phyloP scores from a whole-genome alignment of 2,329 filamentous ascomycete species.

The Nemania sp. region DNA sequence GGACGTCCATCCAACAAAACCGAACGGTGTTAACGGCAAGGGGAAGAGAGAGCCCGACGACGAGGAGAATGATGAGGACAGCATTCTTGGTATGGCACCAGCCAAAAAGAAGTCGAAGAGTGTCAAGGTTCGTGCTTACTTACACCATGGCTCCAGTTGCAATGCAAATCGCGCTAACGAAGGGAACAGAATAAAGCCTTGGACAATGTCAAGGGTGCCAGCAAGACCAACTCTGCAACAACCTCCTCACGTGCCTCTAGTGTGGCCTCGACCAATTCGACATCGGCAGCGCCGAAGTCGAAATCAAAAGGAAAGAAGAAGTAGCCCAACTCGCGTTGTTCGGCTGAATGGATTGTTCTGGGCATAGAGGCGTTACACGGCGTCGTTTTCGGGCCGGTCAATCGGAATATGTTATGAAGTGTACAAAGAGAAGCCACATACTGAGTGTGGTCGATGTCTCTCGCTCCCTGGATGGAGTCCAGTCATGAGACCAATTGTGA shows the following conservation, averaged over 20 bases:
- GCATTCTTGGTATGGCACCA: conserved; percentile 78
- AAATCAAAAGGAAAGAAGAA: conserved; percentile 61
- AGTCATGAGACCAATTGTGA: neutral
- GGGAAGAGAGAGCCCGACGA: conserved; percentile 77
- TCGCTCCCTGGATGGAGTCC: conserved; percentile 1
- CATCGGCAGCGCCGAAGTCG: conserved; percentile 45
- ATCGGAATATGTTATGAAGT: conserved; percentile 11
- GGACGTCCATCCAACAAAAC: conserved; percentile 57
- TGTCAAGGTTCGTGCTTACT: conserved; percentile 69
- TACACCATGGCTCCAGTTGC: conserved; percentile 1
- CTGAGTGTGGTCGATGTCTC: neutral
- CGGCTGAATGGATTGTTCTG: conserved; percentile 6
- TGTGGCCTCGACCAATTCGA: conserved; percentile 75
- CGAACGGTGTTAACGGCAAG: conserved; percentile 68
- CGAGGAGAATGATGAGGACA: conserved; percentile 83
- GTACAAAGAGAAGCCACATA: conserved; percentile 14
- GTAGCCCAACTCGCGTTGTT: conserved; percentile 32
- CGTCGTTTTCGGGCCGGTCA: conserved; percentile 3
- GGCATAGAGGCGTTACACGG: conserved; percentile 24
- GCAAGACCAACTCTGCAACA: conserved; percentile 75
- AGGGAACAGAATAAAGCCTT: conserved; percentile 81
- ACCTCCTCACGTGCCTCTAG: conserved; percentile 86
- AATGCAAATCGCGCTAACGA: conserved; percentile 23
- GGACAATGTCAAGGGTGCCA: conserved; percentile 78
- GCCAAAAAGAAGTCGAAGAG: conserved; percentile 94